Evolutionary conservation across 2,329 filamentous ascomycete species (phyloP), one percentile per base, ranked within the genome.

Genomic region (Dactylellina cionopaga): DNA sequence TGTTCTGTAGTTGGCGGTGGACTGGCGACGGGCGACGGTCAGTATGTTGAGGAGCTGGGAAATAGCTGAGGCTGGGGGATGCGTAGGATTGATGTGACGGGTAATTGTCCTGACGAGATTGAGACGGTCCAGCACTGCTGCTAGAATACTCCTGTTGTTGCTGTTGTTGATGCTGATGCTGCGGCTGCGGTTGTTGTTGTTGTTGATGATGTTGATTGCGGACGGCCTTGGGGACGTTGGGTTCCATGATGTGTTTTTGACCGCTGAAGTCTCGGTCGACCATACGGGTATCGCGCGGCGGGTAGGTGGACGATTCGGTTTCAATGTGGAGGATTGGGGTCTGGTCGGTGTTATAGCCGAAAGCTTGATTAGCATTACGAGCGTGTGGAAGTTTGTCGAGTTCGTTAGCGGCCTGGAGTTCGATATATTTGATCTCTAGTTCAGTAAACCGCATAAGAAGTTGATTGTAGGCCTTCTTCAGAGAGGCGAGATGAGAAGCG

Each of bases 401-500:
- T 22, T 83, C 80, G 41, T 81, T 79, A 35, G 80, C 71, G 22
- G 77, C 76, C 37, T 78, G 76, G 5, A 80, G 65, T 25, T 80
- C 77, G 6, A 80, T 75, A 25, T 78, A 81, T 43, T 81, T 80
- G 75, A 83, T 80, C 55, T 84, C 81, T 1, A 87, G 79, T 31
- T 85, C 83, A 0, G 83, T 84, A 74, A 84, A 83, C 47, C 83
- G 81, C 44, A 83, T 81, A 6, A 85, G 78, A 3, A 87, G 78
- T 27, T 82, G 81, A 24, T 82, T 82, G 75, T 87, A 83, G 2
- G 83, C 82, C 75, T 84, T 85, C 75, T 85, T 84, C 33, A 86
- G 77, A 39, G 83, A 82, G 2, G 80, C 77, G 27, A 86, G 79
- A 55, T 83, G 84, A 2, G 81, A 79, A 43, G 83, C 81, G 55